Evolutionary conservation across 129 eudicot genomes (phyloP).

Genomic region (Mikania micrantha): DNA sequence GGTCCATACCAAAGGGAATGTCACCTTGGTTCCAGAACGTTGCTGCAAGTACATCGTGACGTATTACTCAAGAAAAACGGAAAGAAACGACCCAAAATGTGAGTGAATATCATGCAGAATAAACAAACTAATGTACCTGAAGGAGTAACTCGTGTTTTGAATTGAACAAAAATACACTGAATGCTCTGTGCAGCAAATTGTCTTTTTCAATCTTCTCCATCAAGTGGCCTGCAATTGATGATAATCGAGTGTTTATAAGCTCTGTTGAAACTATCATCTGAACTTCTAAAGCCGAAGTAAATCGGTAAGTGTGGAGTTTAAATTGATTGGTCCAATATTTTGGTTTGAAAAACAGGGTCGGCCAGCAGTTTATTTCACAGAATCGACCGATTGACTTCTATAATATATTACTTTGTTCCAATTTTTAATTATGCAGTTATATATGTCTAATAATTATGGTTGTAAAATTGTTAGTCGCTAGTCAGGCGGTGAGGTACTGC

Average conservation of each 20-base stretch:
- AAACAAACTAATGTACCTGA: too few species aligned
- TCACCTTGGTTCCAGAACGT: constrained; percentile 85
- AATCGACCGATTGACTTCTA: background rate
- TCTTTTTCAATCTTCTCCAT: constrained; percentile 80
- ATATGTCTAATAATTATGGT: background rate
- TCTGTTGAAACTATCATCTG: background rate
- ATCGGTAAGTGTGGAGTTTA: background rate
- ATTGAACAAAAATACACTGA: constrained; percentile 89
- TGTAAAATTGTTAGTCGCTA: too few species aligned
- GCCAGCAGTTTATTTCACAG: background rate
- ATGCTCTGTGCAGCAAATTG: constrained; percentile 85
- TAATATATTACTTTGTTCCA: background rate
- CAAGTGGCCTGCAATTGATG: constrained; percentile 72
- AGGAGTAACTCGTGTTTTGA: constrained; percentile 76
- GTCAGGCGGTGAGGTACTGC: too few species aligned
- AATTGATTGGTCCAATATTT: background rate
- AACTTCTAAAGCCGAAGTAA: background rate
- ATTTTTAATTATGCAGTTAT: background rate
- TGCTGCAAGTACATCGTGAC: constrained; percentile 41
- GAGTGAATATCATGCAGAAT: background rate
- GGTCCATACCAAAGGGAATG: constrained; percentile 93
- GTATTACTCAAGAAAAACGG: background rate
- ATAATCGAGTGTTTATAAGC: background rate
- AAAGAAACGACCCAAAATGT: background rate
- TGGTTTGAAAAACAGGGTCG: background rate